Percentiles rank a stretch among this genome's conserved stretches.
Evolutionary conservation across 1,284 basidiomycete genomes (phyloP).

Genomic region (Cronartium quercuum): DNA sequence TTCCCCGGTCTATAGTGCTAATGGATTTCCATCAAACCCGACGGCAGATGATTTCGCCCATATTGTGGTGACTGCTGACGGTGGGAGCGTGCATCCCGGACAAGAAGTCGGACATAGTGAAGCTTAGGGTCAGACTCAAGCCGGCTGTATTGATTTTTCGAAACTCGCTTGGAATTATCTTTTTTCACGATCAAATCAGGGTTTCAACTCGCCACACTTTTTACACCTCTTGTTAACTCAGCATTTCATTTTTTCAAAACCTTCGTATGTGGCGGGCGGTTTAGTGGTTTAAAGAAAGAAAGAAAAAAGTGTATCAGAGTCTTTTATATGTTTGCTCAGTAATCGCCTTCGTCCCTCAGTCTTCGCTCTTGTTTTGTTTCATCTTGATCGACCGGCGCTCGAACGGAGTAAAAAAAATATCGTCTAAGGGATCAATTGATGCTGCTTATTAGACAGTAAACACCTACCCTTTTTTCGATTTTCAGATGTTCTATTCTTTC

Average conservation of each 20-base stretch:
- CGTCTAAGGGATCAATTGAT: neutral
- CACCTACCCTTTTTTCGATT: too few relatives aligned
- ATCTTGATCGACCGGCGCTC: neutral
- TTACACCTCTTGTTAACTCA: conserved; percentile 4
- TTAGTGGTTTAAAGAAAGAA: neutral
- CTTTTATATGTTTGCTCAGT: neutral
- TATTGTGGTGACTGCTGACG: conserved; percentile 38
- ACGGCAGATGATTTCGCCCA: conserved; percentile 32
- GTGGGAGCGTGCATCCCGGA: conserved; percentile 27
- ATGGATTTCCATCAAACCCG: conserved; percentile 28
- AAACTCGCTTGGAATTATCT: neutral
- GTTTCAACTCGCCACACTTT: neutral
- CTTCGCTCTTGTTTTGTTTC: neutral
- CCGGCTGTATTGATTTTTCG: too few relatives aligned
- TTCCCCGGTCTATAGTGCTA: conserved; percentile 21
- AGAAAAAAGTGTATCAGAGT: neutral
- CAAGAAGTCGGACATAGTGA: conserved; percentile 28
- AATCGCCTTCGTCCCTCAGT: neutral
- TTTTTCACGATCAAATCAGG: neutral
- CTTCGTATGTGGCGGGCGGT: neutral
- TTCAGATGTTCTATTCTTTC: neutral
- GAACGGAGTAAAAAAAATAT: neutral
- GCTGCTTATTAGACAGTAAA: neutral
- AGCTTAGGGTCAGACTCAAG: conserved; percentile 7
- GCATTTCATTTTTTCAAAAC: conserved; percentile 3